Percentiles rank a stretch among this genome's conserved stretches.
Conservation (phyloP, 345 rosid species). For the Garcia nutans region DNA sequence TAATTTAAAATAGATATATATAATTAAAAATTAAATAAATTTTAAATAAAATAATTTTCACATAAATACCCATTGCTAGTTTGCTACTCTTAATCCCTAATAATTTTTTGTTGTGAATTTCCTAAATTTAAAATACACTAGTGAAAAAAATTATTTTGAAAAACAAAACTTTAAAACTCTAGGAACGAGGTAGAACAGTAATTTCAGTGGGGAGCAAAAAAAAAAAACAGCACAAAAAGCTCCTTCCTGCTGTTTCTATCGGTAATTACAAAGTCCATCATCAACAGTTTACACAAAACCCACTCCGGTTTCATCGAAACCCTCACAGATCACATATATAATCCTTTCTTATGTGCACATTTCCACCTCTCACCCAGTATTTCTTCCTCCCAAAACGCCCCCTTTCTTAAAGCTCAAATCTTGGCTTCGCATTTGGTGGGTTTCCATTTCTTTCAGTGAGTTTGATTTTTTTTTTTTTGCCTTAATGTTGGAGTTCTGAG, state of each 20-base stretch:
- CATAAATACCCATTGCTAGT: too few species aligned
- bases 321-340: not conserved
- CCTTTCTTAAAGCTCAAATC: conserved; percentile 2
- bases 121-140: too few species aligned
- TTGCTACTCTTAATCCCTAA: too few species aligned
- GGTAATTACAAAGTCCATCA: conserved; percentile 30
- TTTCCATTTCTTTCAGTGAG: not conserved
- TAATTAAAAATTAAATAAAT: too few species aligned
- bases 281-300: conserved; percentile 10
- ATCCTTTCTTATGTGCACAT: not conserved
- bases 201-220: not conserved
- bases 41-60: too few species aligned
- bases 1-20: too few species aligned
- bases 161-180: too few species aligned
- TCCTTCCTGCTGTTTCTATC: not conserved
- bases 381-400: not conserved
- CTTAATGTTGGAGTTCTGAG: not conserved
- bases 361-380: not conserved
- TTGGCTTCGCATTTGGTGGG: conserved; percentile 13
- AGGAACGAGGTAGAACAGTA: conserved; percentile 1
- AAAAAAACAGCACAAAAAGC: not conserved
- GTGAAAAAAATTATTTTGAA: too few species aligned
- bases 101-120: too few species aligned
- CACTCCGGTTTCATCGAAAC: conserved; percentile 44
- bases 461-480: not conserved